These are phyloP conservation scores for Theileria orientalis DNA, from an alignment of 169 alveolate species.

Conservation along the genomic window DNA sequence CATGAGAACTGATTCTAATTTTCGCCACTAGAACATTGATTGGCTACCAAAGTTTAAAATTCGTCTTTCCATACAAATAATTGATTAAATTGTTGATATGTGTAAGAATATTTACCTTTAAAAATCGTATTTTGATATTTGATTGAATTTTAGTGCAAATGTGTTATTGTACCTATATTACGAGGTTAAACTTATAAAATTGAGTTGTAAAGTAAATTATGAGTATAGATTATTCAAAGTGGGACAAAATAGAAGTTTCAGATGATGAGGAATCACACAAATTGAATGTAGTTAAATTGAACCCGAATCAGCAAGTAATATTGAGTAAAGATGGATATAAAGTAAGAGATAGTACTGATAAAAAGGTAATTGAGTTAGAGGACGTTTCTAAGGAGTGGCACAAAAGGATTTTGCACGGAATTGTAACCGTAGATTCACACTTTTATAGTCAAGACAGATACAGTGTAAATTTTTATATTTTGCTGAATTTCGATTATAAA, in stretches of 20 bases:
- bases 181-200: background rate
- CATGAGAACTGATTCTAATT: too few species aligned
- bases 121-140: too few species aligned
- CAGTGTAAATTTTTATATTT: slow-evolving; percentile 25
- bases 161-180: too few species aligned
- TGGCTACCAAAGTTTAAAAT: too few species aligned
- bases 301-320: slow-evolving; percentile 31
- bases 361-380: background rate
- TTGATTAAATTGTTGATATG: too few species aligned
- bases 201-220: slow-evolving; percentile 9
- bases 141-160: too few species aligned
- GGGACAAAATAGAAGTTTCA: slow-evolving; percentile 60
- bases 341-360: background rate
- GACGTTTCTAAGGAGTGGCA: slow-evolving; percentile 39
- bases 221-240: slow-evolving; percentile 61
- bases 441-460: slow-evolving; percentile 42
- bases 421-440: slow-evolving; percentile 39
- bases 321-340: slow-evolving; percentile 39
- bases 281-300: slow-evolving; percentile 41
- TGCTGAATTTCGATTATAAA: background rate
- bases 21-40: too few species aligned
- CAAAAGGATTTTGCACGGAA: slow-evolving; percentile 40
- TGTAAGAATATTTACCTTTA: too few species aligned
- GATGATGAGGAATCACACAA: slow-evolving; percentile 49
- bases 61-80: too few species aligned